Evolutionary conservation across 495 filamentous ascomycete species (phyloP).

Genomic region (Eremomyces bilateralis): DNA sequence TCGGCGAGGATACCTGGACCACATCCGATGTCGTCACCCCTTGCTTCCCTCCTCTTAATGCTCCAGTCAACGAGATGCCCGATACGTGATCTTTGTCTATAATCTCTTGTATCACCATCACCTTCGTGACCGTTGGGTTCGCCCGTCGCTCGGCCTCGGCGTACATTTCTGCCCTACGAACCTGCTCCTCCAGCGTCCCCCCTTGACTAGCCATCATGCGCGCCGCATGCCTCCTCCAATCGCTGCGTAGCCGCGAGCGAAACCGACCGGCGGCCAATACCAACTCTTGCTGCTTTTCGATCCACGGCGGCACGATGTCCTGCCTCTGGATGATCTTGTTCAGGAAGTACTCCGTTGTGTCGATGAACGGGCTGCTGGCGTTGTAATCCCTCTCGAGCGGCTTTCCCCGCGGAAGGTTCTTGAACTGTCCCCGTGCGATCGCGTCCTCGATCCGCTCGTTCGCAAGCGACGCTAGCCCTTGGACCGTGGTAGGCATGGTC

Average conservation of each 20-base stretch:
- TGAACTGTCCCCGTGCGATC: constrained; percentile 78
- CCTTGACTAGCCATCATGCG: constrained; percentile 60
- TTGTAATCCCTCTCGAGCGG: constrained; percentile 57
- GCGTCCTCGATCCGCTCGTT: constrained; percentile 92
- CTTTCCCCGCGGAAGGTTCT: constrained; percentile 65
- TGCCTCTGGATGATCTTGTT: constrained; percentile 97
- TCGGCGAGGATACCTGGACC: background rate
- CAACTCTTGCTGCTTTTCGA: constrained; percentile 93
- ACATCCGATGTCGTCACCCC: constrained; percentile 1
- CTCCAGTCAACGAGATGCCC: constrained; percentile 24
- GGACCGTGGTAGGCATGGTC: constrained; percentile 53
- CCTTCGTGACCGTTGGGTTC: constrained; percentile 23
- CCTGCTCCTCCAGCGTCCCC: constrained; percentile 55
- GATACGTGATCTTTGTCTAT: constrained; percentile 20
- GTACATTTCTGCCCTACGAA: constrained; percentile 47
- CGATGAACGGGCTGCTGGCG: constrained; percentile 71
- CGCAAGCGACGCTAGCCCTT: constrained; percentile 62
- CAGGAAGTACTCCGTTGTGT: constrained; percentile 95
- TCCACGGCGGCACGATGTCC: constrained; percentile 68
- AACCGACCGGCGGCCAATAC: constrained; percentile 45
- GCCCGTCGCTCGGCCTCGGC: constrained; percentile 44
- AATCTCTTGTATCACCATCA: constrained; percentile 26
- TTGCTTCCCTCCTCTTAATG: too few species aligned
- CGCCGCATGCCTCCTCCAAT: constrained; percentile 78
- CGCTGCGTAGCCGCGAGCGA: constrained; percentile 46